Base-by-base conservation (phyloP, 2,329 filamentous ascomycete genomes). In the Microcera coccophila region DNA sequence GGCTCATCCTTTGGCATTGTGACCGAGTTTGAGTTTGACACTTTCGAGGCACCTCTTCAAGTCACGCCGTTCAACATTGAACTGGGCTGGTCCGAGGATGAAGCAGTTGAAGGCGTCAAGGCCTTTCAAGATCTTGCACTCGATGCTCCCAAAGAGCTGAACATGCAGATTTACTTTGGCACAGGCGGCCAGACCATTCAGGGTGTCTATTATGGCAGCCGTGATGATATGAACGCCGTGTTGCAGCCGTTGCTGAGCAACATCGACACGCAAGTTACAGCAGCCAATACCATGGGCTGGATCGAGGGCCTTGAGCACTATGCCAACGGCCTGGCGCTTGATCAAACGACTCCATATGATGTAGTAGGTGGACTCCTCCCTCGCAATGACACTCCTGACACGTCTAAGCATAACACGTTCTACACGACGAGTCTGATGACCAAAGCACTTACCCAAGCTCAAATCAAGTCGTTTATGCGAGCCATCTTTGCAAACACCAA, bases 1-100 rank as follows among this genome's bases (percentile, higher is more conserved):
- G 62, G 62, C 4, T 62, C 61, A 11, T 59, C 60, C 3, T 64
- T 58, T 16, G 62, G 62, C 2, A 54, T 64, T 21, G 60, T 61
- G 1, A 54, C 55, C 4, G 57, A 62, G 16, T 53, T 61, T 2
- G 54, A 57, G 41, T 61, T 61, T 31, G 39, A 45, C 16, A 61
- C 59, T 1, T 61, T 61, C 16, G 40, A 36, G 1, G 58, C 55
- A 3, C 58, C 59, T 1, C 33, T 41, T 2, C 36, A 41, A 3
- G 50, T 52, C 4, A 58, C 54, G 1, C 42, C 52, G 0, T 61
- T 61, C 18, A 50, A 3, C 0, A 50, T 62, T 4, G 45, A 59
- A 1, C 40, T 54, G 0, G 42, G 47, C 7, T 60, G 57, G 57
- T 45, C 24, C 2, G 40, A 49, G 5, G 36, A 47, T 0, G 36